Percentiles rank a stretch among this genome's conserved stretches.
phyloP scores from a whole-genome alignment of 1,284 basidiomycete species.

The Cryptococcus hybrid region DNA sequence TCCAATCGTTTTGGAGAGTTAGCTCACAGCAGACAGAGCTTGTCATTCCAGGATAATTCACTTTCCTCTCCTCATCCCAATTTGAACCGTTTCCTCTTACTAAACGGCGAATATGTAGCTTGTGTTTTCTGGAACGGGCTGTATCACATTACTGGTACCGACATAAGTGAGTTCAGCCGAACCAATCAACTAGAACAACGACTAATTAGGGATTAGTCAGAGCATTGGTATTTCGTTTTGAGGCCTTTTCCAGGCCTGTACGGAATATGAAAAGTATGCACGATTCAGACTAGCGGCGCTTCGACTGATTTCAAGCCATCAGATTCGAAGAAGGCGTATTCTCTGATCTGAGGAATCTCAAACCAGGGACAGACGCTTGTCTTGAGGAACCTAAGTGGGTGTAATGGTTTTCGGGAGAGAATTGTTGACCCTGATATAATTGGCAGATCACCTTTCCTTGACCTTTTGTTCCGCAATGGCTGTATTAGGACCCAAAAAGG shows the following conservation, averaged over 20 bases:
- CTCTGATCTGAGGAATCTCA: conserved; percentile 83
- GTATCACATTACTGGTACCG: conserved; percentile 87
- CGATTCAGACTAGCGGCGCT: background rate
- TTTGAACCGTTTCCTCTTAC: conserved; percentile 77
- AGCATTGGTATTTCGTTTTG: conserved; percentile 82
- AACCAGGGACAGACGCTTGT: conserved; percentile 83
- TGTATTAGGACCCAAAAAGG: conserved; percentile 95
- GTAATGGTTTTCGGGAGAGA: background rate
- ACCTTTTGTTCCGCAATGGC: conserved; percentile 88
- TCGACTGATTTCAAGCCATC: conserved; percentile 71
- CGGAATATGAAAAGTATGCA: conserved; percentile 42
- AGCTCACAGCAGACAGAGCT: conserved; percentile 10
- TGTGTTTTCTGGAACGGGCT: conserved; percentile 86
- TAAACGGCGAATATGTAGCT: conserved; percentile 79
- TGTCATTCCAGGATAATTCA: conserved; percentile 50
- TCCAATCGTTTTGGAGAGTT: conserved; percentile 25
- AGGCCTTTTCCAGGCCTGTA: conserved; percentile 65
- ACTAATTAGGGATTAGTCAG: conserved; percentile 56
- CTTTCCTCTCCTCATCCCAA: conserved; percentile 56
- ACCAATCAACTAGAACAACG: background rate
- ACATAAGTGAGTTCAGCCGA: conserved; percentile 46
- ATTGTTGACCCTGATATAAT: background rate
- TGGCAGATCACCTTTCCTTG: conserved; percentile 61
- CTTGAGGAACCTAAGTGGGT: conserved; percentile 83
- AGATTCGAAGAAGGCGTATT: conserved; percentile 94